A percentile compares a stretch with the other conserved stretches of the same genome.
These are phyloP conservation scores for Bullera alba DNA, from an alignment of 768 basidiomycete genomes.

Conservation along the genomic window DNA sequence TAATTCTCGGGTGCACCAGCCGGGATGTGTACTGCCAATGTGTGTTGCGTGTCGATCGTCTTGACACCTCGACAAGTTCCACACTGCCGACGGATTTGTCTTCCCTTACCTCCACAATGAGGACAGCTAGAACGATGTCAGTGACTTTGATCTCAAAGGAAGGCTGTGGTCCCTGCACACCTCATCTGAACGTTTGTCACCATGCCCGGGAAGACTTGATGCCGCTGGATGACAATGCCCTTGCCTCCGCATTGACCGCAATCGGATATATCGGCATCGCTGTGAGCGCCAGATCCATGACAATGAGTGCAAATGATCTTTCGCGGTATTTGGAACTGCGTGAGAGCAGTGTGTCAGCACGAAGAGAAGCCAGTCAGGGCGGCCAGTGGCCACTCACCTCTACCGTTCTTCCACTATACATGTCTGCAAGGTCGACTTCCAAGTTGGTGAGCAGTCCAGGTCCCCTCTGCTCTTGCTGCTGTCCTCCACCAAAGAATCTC, in stretches of 20 bases:
- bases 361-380: not conserved
- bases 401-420: slow-evolving; percentile 78
- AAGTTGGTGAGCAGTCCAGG: slow-evolving; percentile 47
- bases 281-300: slow-evolving; percentile 87
- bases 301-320: slow-evolving; percentile 93
- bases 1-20: slow-evolving; percentile 88
- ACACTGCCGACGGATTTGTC: slow-evolving; percentile 67
- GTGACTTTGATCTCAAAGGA: slow-evolving; percentile 5
- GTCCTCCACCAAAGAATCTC: slow-evolving; percentile 67
- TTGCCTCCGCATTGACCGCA: slow-evolving; percentile 76
- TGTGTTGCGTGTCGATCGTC: slow-evolving; percentile 67
- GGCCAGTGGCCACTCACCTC: slow-evolving; percentile 54
- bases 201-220: slow-evolving; percentile 98
- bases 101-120: slow-evolving; percentile 77
- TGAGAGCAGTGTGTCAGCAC: not conserved
- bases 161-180: slow-evolving; percentile 47
- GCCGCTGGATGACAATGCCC: slow-evolving; percentile 76
- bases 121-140: slow-evolving; percentile 48
- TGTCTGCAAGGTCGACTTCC: slow-evolving; percentile 77
- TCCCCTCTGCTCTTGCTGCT: slow-evolving; percentile 43
- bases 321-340: slow-evolving; percentile 84
- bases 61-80: slow-evolving; percentile 76
- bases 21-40: slow-evolving; percentile 78
- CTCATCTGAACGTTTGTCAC: slow-evolving; percentile 77
- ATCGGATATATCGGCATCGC: slow-evolving; percentile 77